Percentiles rank a stretch among this genome's conserved stretches.
phyloP scores from a whole-genome alignment of 2,329 filamentous ascomycete species.

The Amylocarpus encephaloides region DNA sequence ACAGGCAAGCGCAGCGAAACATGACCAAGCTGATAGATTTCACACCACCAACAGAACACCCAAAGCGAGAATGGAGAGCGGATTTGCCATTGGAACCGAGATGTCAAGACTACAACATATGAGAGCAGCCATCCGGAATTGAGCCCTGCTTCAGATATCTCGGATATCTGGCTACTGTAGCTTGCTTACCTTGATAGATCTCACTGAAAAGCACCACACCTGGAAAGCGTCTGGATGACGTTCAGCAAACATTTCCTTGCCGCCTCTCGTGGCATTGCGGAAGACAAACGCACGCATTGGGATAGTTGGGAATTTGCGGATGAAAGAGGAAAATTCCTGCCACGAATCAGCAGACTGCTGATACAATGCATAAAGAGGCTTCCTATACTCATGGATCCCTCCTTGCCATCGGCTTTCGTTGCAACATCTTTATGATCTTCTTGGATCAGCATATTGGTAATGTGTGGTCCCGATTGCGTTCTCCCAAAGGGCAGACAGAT shows the following conservation, averaged over 20 bases:
- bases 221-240: constrained; percentile 58
- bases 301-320: constrained; percentile 76
- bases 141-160: background rate
- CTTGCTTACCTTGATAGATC: constrained; percentile 79
- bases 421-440: constrained; percentile 54
- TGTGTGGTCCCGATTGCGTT: no score
- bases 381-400: constrained; percentile 44
- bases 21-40: no score
- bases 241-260: constrained; percentile 8
- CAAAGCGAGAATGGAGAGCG: background rate
- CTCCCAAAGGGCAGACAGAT: no score
- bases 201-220: constrained; percentile 86
- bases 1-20: no score
- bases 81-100: no score
- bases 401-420: constrained; percentile 50
- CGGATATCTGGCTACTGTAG: background rate
- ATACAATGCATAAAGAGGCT: constrained; percentile 1
- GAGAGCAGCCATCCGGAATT: background rate
- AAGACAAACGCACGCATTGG: constrained; percentile 59
- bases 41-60: no score
- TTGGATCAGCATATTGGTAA: constrained; percentile 48
- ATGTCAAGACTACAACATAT: background rate
- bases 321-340: constrained; percentile 86
- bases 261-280: background rate
- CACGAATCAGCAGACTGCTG: constrained; percentile 9